A percentile compares a stretch with the other conserved stretches of the same genome.
phyloP scores from a whole-genome alignment of 768 basidiomycete species.

The Lentinula lateritia region DNA sequence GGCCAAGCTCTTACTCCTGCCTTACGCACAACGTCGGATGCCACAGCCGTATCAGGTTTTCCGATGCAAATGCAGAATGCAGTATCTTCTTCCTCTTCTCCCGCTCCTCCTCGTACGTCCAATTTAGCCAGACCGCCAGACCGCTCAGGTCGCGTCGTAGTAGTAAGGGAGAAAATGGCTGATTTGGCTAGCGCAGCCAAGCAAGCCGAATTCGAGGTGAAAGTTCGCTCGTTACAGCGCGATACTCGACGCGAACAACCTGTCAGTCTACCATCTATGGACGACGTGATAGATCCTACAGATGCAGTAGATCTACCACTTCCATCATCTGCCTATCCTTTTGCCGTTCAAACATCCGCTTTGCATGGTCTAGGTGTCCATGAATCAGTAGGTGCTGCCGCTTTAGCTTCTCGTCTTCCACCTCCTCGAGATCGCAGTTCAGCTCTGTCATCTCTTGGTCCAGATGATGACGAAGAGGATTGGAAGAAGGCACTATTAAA shows the following conservation, averaged over 20 bases:
- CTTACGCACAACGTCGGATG: constrained; percentile 63
- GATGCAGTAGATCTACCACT: constrained; percentile 78
- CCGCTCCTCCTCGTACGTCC: constrained; percentile 29
- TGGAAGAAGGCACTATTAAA: constrained; percentile 77
- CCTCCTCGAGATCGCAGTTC: constrained; percentile 49
- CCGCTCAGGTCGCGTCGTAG: constrained; percentile 61
- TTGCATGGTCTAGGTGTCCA: constrained; percentile 67
- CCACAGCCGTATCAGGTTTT: constrained; percentile 43
- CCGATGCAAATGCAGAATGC: constrained; percentile 24
- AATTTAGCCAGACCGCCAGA: constrained; percentile 22
- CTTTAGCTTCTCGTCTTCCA: constrained; percentile 71
- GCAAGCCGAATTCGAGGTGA: constrained; percentile 71
- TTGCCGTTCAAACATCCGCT: constrained; percentile 72
- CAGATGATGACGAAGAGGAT: constrained; percentile 39
- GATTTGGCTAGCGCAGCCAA: constrained; percentile 67
- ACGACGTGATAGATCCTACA: constrained; percentile 75
- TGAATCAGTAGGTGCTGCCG: constrained; percentile 69
- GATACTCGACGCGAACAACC: constrained; percentile 31
- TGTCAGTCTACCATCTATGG: constrained; percentile 26
- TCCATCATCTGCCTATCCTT: constrained; percentile 62
- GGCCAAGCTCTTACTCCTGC: constrained; percentile 37
- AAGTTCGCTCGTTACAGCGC: constrained; percentile 41
- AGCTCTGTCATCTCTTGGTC: constrained; percentile 48
- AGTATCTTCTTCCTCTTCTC: constrained; percentile 29
- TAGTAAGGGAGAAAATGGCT: constrained; percentile 77